Base-by-base conservation (phyloP, 2,329 filamentous ascomycete genomes). In the Phaeosphaeria sp. region DNA sequence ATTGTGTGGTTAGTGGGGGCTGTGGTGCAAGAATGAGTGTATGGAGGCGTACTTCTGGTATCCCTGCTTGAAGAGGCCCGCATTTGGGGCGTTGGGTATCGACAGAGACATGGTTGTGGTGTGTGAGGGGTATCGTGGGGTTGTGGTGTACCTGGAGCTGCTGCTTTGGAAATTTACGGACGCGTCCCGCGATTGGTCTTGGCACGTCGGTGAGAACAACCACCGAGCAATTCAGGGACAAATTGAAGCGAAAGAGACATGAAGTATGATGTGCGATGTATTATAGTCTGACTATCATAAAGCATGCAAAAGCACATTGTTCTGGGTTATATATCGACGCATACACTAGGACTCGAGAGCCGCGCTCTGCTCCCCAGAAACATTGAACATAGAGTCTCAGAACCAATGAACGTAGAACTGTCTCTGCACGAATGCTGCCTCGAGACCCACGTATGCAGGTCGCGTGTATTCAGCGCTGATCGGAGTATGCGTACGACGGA, bases 61-160 rank as follows among this genome's bases (percentile, higher is more conserved):
- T 73, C 94, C 94, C 72, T 89, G 85, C 85, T 98, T 98, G 86
- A 99, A 98, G 42, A 98, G 87, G 78, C 91, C 91, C 74, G 91
- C 86, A 79, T 97, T 97, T 63, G 95, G 95, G 72, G 95, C 94
- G 79, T 89, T 92, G 65, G 95, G 95, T 77, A 99, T 96, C 77
- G 93, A 92, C 78, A 99, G 88, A 81, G 95, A 99, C 95, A 99
- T 98, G 71, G 67, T 82, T 61, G 63, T 46, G 48, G 58, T 66
- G 42, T 65, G 57, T 61, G 69, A 65, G 68, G 69, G 69, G 67
- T 74, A 71, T 74, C 57, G 61, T 58, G 66, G 65, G 64, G 59
- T 64, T 50, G 64, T 66, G 65, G 66, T 72, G 68, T 64, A 65
- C 68, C 68, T 68, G 56, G 53, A 36, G 33, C 36, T 54, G 22